Conservation (phyloP, 768 basidiomycete species). For the Pulveroboletus sp. region DNA sequence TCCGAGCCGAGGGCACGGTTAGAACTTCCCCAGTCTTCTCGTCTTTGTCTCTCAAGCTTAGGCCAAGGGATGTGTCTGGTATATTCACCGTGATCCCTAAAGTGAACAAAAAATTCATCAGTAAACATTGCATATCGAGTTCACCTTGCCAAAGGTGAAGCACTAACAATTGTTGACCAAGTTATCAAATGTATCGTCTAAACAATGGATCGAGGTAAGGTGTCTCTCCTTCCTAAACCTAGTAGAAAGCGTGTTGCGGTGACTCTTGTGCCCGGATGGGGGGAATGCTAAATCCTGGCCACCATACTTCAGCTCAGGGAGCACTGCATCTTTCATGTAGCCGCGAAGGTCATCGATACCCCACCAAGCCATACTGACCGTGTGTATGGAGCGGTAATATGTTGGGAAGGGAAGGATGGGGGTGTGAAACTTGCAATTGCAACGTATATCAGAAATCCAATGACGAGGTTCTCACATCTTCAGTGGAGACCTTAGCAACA, state of each 20-base stretch:
- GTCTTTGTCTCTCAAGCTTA: constrained; percentile 24
- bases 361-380: constrained; percentile 23
- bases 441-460: background rate
- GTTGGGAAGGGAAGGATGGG: background rate
- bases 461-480: constrained; percentile 12
- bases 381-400: background rate
- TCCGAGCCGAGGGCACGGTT: constrained; percentile 31
- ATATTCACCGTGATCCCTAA: constrained; percentile 28
- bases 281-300: constrained; percentile 14
- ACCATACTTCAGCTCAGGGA: constrained; percentile 31
- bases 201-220: constrained; percentile 26
- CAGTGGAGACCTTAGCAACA: constrained; percentile 22
- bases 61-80: constrained; percentile 27
- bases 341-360: constrained; percentile 33
- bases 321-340: constrained; percentile 33
- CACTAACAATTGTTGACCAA: constrained; percentile 30
- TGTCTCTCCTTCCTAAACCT: constrained; percentile 32
- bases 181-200: constrained; percentile 26
- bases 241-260: constrained; percentile 32
- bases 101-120: background rate
- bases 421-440: background rate
- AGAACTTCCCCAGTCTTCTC: constrained; percentile 25
- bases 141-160: background rate
- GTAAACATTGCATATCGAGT: background rate
- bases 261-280: constrained; percentile 33